Conservation (phyloP, 192 early-diverging fungal genomes). For the Spizellomyces punctatus region DNA sequence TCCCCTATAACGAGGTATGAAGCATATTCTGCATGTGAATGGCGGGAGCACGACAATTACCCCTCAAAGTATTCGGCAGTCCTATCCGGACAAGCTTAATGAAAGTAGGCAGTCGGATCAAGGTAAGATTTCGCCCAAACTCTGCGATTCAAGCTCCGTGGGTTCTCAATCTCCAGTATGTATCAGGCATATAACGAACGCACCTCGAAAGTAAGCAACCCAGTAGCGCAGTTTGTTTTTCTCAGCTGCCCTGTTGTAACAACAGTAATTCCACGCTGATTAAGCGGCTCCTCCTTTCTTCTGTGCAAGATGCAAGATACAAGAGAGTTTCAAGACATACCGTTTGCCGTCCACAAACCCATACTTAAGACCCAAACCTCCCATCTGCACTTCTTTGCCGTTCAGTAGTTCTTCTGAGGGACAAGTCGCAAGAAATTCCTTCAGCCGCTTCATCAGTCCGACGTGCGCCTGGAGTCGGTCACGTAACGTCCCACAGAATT, state of each 20-base stretch:
- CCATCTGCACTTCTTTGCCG: slow-evolving; percentile 51
- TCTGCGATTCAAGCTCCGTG: slow-evolving; percentile 34
- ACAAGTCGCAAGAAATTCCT: slow-evolving; percentile 76
- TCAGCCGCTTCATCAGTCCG: slow-evolving; percentile 75
- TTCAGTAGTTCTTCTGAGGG: slow-evolving; percentile 76
- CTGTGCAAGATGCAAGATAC: not conserved
- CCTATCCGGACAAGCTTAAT: slow-evolving; percentile 89
- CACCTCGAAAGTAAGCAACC: slow-evolving; percentile 56
- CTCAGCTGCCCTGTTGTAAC: slow-evolving; percentile 53
- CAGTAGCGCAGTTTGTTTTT: slow-evolving; percentile 74
- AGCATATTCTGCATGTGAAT: not conserved
- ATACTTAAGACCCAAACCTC: slow-evolving; percentile 73
- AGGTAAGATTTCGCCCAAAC: slow-evolving; percentile 87
- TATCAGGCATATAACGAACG: not conserved
- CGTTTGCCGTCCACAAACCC: slow-evolving; percentile 75
- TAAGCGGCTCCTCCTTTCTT: not conserved
- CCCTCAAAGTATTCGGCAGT: slow-evolving; percentile 82
- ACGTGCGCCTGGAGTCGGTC: slow-evolving; percentile 74
- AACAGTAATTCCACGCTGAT: not conserved
- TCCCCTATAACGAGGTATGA: slow-evolving; percentile 54
- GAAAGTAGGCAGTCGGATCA: slow-evolving; percentile 79
- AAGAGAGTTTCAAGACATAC: slow-evolving; percentile 35
- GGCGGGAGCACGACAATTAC: not conserved
- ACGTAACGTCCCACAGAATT: slow-evolving; percentile 79
- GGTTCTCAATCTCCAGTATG: too few species aligned